Evolutionary conservation across 257 asterid species (phyloP), one percentile per base, ranked within the genome.

Genomic region (Plantago elongata): DNA sequence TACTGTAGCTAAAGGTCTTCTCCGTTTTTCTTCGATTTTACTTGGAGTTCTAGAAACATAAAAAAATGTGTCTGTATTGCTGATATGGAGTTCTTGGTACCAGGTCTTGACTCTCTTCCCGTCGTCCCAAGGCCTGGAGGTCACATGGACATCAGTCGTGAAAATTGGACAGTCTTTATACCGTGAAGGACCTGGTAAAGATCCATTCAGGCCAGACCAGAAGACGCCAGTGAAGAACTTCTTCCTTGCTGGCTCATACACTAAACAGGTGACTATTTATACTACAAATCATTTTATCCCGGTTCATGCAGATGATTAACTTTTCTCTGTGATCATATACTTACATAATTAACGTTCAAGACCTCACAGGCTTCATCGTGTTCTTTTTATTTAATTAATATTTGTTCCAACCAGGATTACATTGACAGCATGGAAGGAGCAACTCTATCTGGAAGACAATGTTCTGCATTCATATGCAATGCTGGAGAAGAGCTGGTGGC

Each of bases 341-440:
- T 22, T 16, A 18, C 58, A 52, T 1, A 18, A 52, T 18, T 34
- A 34, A 34, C 40, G 2, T 34, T 7, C 27, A 22, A 22, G 27
- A 22, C 2, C 27, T 22, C 27, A 34, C 40, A 34, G 5, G 40
- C 40, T 7, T 34, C 2, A 34, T 34, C 40, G 40, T 34, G 40
- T 5, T 34, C 8, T 7, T 4, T 34, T 34, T 7, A 34, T 34
- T 34, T 34, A 34, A 34, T 34, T 34, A 34, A 34, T 22, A 13
- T 57, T 14, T 57, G 37, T 54, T 42, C 40, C 57, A 43, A 57
- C 55, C 91, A 93, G 97, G 99, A 93, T 64, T 93, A 93, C 75
- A 93, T 89, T 55, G 99, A 93, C 72, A 93, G 99, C 85, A 93
- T 93, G 99, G 99, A 93, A 73, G 97, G 99, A 10, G 99, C 99